phyloP scores from a whole-genome alignment of 2,329 filamentous ascomycete genomes.

The Diaporthe sp. region DNA sequence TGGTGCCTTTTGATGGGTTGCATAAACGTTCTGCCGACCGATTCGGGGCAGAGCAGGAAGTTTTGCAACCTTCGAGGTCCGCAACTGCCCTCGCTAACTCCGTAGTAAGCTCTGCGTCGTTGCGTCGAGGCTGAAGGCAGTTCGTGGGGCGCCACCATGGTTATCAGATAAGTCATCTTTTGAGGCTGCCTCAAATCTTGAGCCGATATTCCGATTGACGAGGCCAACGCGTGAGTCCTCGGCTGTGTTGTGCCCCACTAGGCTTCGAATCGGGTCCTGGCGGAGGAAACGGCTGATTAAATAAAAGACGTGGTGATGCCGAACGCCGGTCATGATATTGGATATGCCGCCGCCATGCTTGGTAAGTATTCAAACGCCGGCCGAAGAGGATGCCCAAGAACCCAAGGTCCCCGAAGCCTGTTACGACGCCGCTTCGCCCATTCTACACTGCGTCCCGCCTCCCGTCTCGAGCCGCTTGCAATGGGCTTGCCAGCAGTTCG shows the following conservation, averaged over 20 bases:
- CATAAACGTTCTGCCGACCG: background rate
- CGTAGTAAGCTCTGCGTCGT: background rate
- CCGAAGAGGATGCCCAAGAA: conserved; percentile 25
- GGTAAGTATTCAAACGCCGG: conserved; percentile 36
- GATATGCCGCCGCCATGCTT: conserved; percentile 33
- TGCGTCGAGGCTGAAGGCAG: background rate
- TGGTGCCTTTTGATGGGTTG: background rate
- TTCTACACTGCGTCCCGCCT: background rate
- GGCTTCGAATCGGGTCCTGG: conserved; percentile 1
- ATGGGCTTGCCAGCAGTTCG: background rate
- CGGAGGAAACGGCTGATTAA: conserved; percentile 9
- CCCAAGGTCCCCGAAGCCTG: conserved; percentile 1
- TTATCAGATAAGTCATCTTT: background rate
- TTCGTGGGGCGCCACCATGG: background rate
- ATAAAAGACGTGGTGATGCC: conserved; percentile 1
- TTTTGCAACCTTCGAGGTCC: background rate
- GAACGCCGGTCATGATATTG: conserved; percentile 22
- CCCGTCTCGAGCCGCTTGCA: background rate
- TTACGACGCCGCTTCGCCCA: background rate
- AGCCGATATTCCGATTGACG: background rate
- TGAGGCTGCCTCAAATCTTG: background rate
- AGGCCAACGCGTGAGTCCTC: background rate
- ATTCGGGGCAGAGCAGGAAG: background rate
- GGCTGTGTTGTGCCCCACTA: background rate
- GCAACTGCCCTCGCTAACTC: background rate